Evolutionary conservation across 495 filamentous ascomycete species (phyloP), one percentile per base, ranked within the genome.

Genomic region (Chaetomidium leptoderma): DNA sequence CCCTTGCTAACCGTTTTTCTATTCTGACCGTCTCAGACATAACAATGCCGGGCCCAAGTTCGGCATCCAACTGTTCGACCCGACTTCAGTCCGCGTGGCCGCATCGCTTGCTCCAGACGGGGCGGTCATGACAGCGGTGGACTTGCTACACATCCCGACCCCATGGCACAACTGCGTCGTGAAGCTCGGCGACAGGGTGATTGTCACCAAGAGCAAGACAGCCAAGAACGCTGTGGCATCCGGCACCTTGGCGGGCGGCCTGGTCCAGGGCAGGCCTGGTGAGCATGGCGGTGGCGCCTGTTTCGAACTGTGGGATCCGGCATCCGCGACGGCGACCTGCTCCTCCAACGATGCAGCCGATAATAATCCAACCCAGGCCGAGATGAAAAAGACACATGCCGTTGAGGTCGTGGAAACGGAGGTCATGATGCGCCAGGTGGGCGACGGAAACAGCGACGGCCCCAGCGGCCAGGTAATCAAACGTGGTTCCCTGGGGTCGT

Each of bases 1-100:
- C 17, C 3, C 3, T 6, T n/a, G n/a, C 14, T 17, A 4, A 16
- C 33, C 32, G 33, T 11, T 30, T 37, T 53, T 23, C 43, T 13
- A 16, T 11, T n/a, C 2, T 19, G 4, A 9, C 14, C 14, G 2
- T 35, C 32, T n/a, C 40, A 58, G 56, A 44, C 60, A 63, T 45
- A 63, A 59, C 55, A 63, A 63, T 19, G 50, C 55, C 16, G 60
- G 60, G 10, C 60, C 60, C 26, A 63, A 63, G 26, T 63, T 63
- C 19, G 60, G 60, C 35, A 63, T 63, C 39, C 60, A 55, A 36
- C 55, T 63, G 16, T 58, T 63, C 30, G 55, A 63, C 36, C 49
- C 60, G 4, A 11, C 55, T 21, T 46, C 35, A 8, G 55, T 58
- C 16, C 43, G 55, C 27, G 55, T 55, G 19, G 60, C 56, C 23